These are phyloP conservation scores for Haematococcus sp. DNA, from an alignment of 139 green algal genomes.

Conservation along the genomic window DNA sequence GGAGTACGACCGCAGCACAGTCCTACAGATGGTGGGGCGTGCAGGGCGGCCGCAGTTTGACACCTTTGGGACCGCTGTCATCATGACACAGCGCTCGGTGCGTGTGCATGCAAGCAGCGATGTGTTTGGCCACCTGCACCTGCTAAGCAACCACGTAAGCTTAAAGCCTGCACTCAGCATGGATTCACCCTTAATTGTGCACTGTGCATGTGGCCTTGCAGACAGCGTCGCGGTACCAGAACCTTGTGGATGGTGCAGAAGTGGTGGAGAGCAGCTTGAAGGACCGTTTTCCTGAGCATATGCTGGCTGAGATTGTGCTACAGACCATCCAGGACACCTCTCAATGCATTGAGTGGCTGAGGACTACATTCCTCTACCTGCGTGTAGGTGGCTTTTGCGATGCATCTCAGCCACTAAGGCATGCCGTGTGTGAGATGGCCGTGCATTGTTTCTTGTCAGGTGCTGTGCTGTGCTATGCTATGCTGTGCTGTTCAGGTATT, in stretches of 20 bases:
- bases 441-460: not conserved
- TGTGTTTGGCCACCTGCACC: no score
- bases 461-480: not conserved
- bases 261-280: constrained; percentile 65
- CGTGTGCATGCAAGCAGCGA: not conserved
- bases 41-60: constrained; percentile 94
- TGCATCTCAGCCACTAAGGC: not conserved
- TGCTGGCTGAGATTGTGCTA: constrained; percentile 76
- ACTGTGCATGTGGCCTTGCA: constrained; percentile 1
- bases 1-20: constrained; percentile 84
- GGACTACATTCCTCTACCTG: constrained; percentile 81
- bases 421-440: no score
- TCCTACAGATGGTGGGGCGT: constrained; percentile 81
- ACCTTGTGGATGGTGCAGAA: constrained; percentile 43
- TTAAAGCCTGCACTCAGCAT: no score
- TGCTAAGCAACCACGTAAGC: no score
- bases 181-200: no score
- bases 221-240: constrained; percentile 44
- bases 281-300: constrained; percentile 65
- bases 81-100: constrained; percentile 83
- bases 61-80: constrained; percentile 82
- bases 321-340: constrained; percentile 65
- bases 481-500: not conserved
- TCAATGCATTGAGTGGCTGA: constrained; percentile 70
- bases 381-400: constrained; percentile 34